A percentile compares a stretch with the other conserved stretches of the same genome.
phyloP scores from a whole-genome alignment of 371 early-diverging fungal genomes.

The Lichtheimia corymbifera region DNA sequence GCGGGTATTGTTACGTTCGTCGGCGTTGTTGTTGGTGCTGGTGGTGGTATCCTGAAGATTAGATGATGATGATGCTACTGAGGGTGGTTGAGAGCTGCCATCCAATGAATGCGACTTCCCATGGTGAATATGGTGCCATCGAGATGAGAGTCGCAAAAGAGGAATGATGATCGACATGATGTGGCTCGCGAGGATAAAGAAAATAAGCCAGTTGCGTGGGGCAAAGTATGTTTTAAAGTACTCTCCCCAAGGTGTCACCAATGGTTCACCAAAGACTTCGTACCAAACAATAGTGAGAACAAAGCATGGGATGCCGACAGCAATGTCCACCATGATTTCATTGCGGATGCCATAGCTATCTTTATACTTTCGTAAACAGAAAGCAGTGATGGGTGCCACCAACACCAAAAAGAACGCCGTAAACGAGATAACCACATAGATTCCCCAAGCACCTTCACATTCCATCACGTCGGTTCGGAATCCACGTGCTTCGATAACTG shows the following conservation, averaged over 20 bases:
- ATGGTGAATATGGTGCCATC: not conserved
- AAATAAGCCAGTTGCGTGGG: conserved; percentile 26
- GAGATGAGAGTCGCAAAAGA: conserved; percentile 9
- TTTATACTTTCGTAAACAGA: conserved; percentile 17
- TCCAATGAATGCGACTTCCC: not conserved
- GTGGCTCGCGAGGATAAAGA: conserved; percentile 23
- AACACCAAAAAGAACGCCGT: conserved; percentile 24
- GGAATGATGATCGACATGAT: conserved; percentile 32
- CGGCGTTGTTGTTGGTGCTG: not conserved
- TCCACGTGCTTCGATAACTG: conserved; percentile 14
- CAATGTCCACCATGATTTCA: conserved; percentile 30
- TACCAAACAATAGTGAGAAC: conserved; percentile 29
- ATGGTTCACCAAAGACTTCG: not conserved
- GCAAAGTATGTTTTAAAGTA: conserved; percentile 12
- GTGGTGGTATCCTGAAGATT: not conserved
- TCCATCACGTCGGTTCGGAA: not conserved
- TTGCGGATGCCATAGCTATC: conserved; percentile 43
- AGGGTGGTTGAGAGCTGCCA: no score
- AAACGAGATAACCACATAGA: conserved; percentile 11
- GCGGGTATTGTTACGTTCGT: not conserved
- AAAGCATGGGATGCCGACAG: conserved; percentile 27
- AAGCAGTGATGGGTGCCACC: conserved; percentile 27
- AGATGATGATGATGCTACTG: not conserved
- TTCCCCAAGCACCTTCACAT: conserved; percentile 24
- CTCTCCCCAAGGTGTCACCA: not conserved